These are phyloP conservation scores for Ormosia emarginata DNA, from an alignment of 306 rosid species.

Conservation along the genomic window DNA sequence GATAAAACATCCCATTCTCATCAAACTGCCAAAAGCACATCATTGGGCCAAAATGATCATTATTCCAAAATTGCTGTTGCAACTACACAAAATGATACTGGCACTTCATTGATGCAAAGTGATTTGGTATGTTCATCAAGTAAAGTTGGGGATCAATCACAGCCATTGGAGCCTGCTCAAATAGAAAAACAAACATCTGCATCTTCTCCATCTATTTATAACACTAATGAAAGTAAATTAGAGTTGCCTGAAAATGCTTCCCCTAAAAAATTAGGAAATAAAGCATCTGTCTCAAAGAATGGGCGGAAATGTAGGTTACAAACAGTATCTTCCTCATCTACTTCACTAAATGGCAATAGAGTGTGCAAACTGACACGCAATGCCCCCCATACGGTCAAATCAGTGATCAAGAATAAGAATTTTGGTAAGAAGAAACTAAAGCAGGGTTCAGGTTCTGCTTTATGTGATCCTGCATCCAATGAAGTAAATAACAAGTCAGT, in stretches of 20 bases:
- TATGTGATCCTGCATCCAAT: slow-evolving; percentile 38
- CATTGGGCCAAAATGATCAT: slow-evolving; percentile 38
- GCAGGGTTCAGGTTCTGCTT: slow-evolving; percentile 60
- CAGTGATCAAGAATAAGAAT: slow-evolving; percentile 61
- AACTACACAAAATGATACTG: slow-evolving; percentile 10
- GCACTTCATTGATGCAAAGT: slow-evolving; percentile 30
- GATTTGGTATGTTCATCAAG: slow-evolving; percentile 34
- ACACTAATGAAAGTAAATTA: slow-evolving; percentile 33
- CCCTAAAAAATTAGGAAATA: slow-evolving; percentile 56
- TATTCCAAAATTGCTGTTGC: slow-evolving; percentile 38
- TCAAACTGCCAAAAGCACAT: slow-evolving; percentile 37
- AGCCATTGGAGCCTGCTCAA: slow-evolving; percentile 27
- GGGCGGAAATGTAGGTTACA: slow-evolving; percentile 68
- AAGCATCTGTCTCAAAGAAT: slow-evolving; percentile 43
- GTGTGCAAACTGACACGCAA: slow-evolving; percentile 59
- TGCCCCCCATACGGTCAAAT: slow-evolving; percentile 52
- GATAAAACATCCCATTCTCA: slow-evolving; percentile 36
- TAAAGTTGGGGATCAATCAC: slow-evolving; percentile 43
- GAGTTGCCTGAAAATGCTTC: slow-evolving; percentile 43
- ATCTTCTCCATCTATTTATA: slow-evolving; percentile 26
- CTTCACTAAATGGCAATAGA: slow-evolving; percentile 44
- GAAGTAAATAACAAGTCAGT: slow-evolving; percentile 42
- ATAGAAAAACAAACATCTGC: slow-evolving; percentile 35
- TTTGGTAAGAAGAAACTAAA: slow-evolving; percentile 66
- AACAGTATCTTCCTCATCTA: slow-evolving; percentile 55